phyloP scores from a whole-genome alignment of 495 filamentous ascomycete genomes.

The Margaritispora aquatica region DNA sequence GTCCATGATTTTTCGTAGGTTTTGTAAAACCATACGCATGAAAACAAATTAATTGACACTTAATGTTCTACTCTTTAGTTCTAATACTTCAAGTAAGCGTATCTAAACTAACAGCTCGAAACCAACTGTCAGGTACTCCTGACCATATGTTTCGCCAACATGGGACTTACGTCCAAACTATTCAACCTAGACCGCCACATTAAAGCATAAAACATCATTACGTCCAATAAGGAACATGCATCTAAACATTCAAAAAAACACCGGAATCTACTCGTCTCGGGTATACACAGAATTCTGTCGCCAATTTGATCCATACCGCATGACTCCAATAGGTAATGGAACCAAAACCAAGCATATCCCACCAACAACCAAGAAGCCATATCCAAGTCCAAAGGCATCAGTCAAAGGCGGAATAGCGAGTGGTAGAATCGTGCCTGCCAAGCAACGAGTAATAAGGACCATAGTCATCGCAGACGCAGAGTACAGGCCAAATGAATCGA shows the following conservation, averaged over 20 bases:
- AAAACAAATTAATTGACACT: no score
- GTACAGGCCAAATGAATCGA: conserved; percentile 51
- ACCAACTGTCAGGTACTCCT: no score
- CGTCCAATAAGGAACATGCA: neutral
- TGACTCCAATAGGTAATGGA: conserved; percentile 44
- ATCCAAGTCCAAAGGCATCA: conserved; percentile 40
- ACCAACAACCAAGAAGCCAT: conserved; percentile 39
- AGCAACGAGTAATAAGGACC: conserved; percentile 45
- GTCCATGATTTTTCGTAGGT: no score
- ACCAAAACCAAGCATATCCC: conserved; percentile 32
- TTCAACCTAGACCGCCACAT: no score
- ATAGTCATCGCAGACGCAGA: conserved; percentile 51
- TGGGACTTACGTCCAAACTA: no score
- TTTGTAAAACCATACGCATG: no score
- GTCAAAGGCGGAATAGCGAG: conserved; percentile 39
- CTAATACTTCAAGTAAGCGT: no score
- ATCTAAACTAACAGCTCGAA: no score
- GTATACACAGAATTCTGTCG: conserved; percentile 43
- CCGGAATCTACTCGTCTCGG: conserved; percentile 10
- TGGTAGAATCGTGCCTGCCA: conserved; percentile 48
- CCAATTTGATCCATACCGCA: conserved; percentile 44
- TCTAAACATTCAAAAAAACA: no score
- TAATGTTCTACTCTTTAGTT: no score
- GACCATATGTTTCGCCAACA: no score
- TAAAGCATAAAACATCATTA: no score